Evolutionary conservation across 139 green algal species (phyloP), one percentile per base, ranked within the genome.

Genomic region (Chlorella vulgaris): DNA sequence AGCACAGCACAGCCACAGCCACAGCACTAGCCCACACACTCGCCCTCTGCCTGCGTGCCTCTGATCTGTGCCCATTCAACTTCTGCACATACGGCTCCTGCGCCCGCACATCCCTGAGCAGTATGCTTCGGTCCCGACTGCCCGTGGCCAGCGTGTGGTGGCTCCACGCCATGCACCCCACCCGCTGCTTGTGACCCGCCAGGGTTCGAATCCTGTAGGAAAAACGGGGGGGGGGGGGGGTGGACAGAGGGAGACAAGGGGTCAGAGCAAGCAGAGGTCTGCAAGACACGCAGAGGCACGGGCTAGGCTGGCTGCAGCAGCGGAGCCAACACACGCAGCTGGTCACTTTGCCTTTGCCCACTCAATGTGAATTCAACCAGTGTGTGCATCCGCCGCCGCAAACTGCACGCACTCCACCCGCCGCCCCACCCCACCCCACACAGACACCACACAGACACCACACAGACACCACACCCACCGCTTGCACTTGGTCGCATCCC

Each of bases 141-240:
- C 96, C 97, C 24, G 84, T 94, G 43, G 87, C 91, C 55, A 99
- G 91, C 80, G 95, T 85, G 83, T 95, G 87, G 51, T 81, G 86
- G 90, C 83, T 93, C 96, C 96, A 99, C 2, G 96, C 90, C 87
- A 97, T 90, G 62, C 88, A 90, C 2, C 94, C 94, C 68, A 97
- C 94, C 21, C 94, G 83, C 67, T 83, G 84, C 33, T 86, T 71
- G 85, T 99, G 96, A 1, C 96, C 89, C 28, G 74, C 67, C 92
- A 99, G 90, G 31, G 84, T 94, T 42, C 95, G 91, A 42, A 98
- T 84, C 69, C 84, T 86, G 76, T 28, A 40, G 47, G 28, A 42
- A n/a, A 3, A n/a, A 38, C 22, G 53, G 51, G 2, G 40, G 40
- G 43, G 29, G 13, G 24, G 58, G 1, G 40, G 36, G 18, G 35